Evolutionary conservation across 164 flowering plant genomes (phyloP), one percentile per base, ranked within the genome.

Genomic region (Litsea cubeba): DNA sequence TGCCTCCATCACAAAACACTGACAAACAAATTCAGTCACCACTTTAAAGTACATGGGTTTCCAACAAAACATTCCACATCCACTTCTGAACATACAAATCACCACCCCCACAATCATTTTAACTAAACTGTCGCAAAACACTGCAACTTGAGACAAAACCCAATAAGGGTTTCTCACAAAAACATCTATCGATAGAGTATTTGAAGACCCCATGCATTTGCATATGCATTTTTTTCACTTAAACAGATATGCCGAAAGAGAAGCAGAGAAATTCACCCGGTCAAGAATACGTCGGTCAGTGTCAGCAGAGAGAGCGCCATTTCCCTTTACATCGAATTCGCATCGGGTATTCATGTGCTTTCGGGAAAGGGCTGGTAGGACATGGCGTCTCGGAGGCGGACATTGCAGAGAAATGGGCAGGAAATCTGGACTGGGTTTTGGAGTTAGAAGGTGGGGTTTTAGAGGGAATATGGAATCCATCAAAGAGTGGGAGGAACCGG

Each of bases 241-340:
- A 30, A 30, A 30, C 35, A 5, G 35, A 30, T 60, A 18, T 23
- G n/a, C 2, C 17, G 17, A 24, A 32, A 17, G 71, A 62, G 68
- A 4, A 2, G 18, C 14, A 26, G 22, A 81, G 72, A 72, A 57
- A 66, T 67, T n/a, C 76, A 92, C 97, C 76, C 97, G 84, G 84
- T 92, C 97, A 70, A 87, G 68, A 70, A 70, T 81, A 67, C 90
- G 90, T 22, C 85, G 81, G 84, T 90, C 91, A 30, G 78, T 74
- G 51, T 90, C 94, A 12, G 82, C 82, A 30, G 82, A 85, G 15
- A 84, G 81, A 26, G 81, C 83, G 66, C 90, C 91, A 70, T 90
- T 88, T 32, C 81, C 70, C 76, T 76, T 85, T 18, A 65, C 79
- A 1, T 88, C 83, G 50, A 85, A 70, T 76, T 88, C 88, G 72